Evolutionary conservation across 768 basidiomycete species (phyloP).

Genomic region (Gloeophyllum trabeum): DNA sequence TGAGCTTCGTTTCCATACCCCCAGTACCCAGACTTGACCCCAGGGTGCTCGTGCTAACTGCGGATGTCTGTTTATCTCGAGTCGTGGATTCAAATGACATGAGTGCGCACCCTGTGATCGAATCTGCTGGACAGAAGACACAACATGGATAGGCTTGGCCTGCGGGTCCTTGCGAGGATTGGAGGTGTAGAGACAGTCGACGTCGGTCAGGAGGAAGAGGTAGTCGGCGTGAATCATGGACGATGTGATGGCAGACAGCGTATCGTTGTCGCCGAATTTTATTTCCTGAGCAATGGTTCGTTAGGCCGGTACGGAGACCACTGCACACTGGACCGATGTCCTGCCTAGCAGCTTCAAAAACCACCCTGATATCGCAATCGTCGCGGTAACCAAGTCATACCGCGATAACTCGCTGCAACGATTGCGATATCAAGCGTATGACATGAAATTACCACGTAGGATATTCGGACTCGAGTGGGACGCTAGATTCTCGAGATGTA

Average conservation of each 20-base stretch:
- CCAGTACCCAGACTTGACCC: conserved; percentile 94
- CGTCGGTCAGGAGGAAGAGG: conserved; percentile 92
- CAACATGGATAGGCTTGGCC: conserved; percentile 72
- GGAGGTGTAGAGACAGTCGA: conserved; percentile 89
- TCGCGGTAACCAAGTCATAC: no score
- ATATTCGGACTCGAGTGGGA: no score
- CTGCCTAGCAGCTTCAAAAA: no score
- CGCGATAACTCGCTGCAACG: neutral
- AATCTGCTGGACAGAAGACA: conserved; percentile 74
- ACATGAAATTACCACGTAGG: neutral
- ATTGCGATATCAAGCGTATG: neutral
- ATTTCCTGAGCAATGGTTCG: conserved; percentile 63
- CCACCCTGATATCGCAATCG: no score
- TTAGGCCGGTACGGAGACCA: neutral
- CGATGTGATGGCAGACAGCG: conserved; percentile 91
- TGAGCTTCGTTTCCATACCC: conserved; percentile 98
- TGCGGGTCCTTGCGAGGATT: conserved; percentile 87
- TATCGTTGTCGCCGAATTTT: conserved; percentile 99
- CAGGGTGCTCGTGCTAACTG: conserved; percentile 87
- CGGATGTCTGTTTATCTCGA: neutral
- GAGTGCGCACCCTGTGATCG: conserved; percentile 56
- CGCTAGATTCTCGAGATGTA: neutral
- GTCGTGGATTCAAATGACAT: neutral
- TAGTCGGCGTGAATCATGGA: conserved; percentile 98
- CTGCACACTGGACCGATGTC: no score